These are phyloP conservation scores for Anisodus tanguticus DNA, from an alignment of 257 asterid species.

Conservation along the genomic window DNA sequence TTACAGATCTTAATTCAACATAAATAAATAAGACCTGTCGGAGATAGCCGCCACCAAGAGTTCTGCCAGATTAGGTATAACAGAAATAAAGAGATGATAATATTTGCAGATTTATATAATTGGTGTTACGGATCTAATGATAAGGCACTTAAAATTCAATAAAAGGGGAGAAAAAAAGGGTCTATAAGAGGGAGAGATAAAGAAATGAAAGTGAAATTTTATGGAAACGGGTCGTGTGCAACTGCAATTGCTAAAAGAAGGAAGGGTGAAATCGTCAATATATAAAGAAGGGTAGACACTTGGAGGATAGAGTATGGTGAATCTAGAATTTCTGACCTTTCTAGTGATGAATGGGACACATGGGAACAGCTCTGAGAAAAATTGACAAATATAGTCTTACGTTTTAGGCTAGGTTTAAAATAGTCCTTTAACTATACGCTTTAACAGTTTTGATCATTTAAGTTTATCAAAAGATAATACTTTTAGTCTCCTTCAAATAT, in stretches of 20 bases:
- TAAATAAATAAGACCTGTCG: constrained; percentile 19
- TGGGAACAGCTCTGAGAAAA: neutral
- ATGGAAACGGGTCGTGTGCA: neutral
- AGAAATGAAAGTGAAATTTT: neutral
- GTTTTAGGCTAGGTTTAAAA: too few relatives aligned
- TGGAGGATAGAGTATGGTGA: neutral
- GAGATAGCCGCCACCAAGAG: constrained; percentile 7
- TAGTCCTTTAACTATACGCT: too few relatives aligned
- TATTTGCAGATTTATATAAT: neutral
- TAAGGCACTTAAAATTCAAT: constrained; percentile 5
- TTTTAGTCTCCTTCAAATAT: too few relatives aligned
- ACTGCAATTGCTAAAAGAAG: neutral
- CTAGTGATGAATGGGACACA: constrained; percentile 20
- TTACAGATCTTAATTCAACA: constrained; percentile 1
- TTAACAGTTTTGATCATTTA: too few relatives aligned
- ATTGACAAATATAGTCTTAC: too few relatives aligned
- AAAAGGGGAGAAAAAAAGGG: neutral
- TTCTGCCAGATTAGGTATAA: neutral
- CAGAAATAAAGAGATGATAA: neutral
- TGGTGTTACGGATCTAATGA: neutral
- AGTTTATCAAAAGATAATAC: too few relatives aligned
- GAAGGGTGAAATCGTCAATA: constrained; percentile 13
- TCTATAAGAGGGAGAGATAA: neutral
- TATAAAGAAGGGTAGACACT: neutral
- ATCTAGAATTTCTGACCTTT: constrained; percentile 15